These are phyloP conservation scores for Globisporangium yorkense DNA, from an alignment of 352 stramenopile species.

Conservation along the genomic window DNA sequence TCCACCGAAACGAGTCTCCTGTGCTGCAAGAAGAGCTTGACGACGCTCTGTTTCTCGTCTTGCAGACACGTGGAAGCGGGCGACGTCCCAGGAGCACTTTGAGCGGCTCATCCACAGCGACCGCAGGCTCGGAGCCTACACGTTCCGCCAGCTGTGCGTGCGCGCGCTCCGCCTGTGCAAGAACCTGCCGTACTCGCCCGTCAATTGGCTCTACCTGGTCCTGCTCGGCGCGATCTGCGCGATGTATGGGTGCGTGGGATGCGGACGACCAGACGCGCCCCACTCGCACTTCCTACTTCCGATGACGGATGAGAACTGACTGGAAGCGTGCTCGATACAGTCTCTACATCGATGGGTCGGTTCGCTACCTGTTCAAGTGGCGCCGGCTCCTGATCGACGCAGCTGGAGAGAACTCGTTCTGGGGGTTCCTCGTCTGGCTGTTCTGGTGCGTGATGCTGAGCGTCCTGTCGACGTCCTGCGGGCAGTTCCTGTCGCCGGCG, in stretches of 20 bases:
- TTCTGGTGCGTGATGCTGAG: constrained; percentile 50
- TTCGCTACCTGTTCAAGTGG: constrained; percentile 59
- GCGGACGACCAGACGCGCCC: neutral
- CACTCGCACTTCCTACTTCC: too few relatives aligned
- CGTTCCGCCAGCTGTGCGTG: constrained; percentile 50
- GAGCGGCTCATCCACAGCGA: constrained; percentile 49
- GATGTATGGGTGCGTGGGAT: constrained; percentile 45
- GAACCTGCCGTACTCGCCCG: constrained; percentile 73
- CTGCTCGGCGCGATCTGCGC: constrained; percentile 51
- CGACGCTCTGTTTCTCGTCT: neutral
- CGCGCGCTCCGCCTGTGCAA: constrained; percentile 58
- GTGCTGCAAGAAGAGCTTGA: neutral
- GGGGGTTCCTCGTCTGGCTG: constrained; percentile 58
- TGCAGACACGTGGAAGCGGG: constrained; percentile 65
- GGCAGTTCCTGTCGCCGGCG: constrained; percentile 48
- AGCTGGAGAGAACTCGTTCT: constrained; percentile 49
- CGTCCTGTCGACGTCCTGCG: constrained; percentile 52
- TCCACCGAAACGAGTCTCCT: neutral
- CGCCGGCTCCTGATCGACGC: constrained; percentile 50
- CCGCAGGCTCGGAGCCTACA: constrained; percentile 37
- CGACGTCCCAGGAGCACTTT: constrained; percentile 62
- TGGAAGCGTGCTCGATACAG: constrained; percentile 13
- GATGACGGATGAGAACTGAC: neutral
- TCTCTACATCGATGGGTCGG: constrained; percentile 59
- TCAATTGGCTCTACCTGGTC: constrained; percentile 76